These are phyloP conservation scores for Hermanozyma aechmeae DNA, from an alignment of 805 yeast species.

Conservation along the genomic window DNA sequence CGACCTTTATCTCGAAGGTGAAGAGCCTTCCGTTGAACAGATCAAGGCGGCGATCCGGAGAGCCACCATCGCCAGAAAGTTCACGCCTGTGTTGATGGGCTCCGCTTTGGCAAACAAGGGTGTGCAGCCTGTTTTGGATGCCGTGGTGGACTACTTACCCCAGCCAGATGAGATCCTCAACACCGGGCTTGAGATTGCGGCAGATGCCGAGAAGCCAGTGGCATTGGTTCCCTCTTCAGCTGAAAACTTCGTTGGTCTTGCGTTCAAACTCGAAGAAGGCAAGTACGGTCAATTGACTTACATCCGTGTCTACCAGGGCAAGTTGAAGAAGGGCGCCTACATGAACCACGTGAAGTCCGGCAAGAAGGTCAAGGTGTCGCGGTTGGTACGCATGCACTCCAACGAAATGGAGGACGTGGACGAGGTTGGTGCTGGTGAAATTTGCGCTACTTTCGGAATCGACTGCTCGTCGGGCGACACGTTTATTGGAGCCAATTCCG, in stretches of 20 bases:
- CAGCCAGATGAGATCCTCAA: slow-evolving; percentile 90
- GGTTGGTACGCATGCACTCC: slow-evolving; percentile 97
- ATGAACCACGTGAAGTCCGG: slow-evolving; percentile 87
- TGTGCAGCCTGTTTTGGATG: slow-evolving; percentile 90
- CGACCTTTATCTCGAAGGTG: slow-evolving; percentile 83
- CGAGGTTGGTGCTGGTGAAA: slow-evolving; percentile 95
- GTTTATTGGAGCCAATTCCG: slow-evolving; percentile 67
- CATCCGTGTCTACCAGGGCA: slow-evolving; percentile 95
- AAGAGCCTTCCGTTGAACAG: slow-evolving; percentile 76
- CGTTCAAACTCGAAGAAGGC: slow-evolving; percentile 99
- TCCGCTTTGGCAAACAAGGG: slow-evolving; percentile 96
- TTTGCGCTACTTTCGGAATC: slow-evolving; percentile 98
- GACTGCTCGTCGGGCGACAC: slow-evolving; percentile 99
- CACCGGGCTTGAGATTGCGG: slow-evolving; percentile 76
- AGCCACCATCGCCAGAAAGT: slow-evolving; percentile 88
- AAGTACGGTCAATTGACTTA: slow-evolving; percentile 96
- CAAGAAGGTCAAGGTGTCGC: slow-evolving; percentile 87
- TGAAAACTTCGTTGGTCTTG: slow-evolving; percentile 88
- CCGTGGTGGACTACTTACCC: slow-evolving; percentile 92
- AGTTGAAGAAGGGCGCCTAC: slow-evolving; percentile 79
- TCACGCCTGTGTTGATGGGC: slow-evolving; percentile 99
- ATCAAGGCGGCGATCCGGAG: slow-evolving; percentile 86
- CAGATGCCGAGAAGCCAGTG: slow-evolving; percentile 47
- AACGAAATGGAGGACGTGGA: slow-evolving; percentile 98
- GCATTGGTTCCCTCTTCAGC: slow-evolving; percentile 62